Conservation (phyloP, 441 rosid genomes). For the Adansonia gregorii region DNA sequence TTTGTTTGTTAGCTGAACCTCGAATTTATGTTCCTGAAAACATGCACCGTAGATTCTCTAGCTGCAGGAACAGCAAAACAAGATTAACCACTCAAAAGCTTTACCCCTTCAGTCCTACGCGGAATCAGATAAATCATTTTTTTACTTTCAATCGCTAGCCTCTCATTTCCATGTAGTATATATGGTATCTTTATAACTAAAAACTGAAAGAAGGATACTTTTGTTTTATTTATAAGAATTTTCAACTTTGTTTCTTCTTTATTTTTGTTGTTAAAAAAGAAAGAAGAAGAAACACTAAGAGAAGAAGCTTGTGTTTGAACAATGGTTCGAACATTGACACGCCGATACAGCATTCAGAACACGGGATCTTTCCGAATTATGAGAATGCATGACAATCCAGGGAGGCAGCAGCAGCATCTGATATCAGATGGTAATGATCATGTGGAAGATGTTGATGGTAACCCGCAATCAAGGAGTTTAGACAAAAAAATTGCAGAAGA, state of each 20-base stretch:
- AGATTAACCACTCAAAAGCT: neutral
- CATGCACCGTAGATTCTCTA: conserved; percentile 35
- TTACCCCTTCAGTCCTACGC: neutral
- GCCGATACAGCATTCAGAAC: conserved; percentile 40
- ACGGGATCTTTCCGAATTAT: conserved; percentile 44
- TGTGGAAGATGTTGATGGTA: neutral
- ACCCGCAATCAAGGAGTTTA: neutral
- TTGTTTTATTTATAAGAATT: conserved; percentile 5
- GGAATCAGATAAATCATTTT: conserved; percentile 15
- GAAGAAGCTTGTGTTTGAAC: conserved; percentile 16
- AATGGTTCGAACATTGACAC: conserved; percentile 68
- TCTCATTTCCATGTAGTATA: neutral
- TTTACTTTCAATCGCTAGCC: neutral
- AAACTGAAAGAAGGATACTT: neutral
- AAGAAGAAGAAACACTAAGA: conserved; percentile 6
- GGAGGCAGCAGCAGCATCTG: conserved; percentile 33
- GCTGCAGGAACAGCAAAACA: conserved; percentile 13
- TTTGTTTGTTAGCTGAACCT: neutral
- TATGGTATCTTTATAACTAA: neutral
- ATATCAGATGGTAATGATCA: conserved; percentile 31
- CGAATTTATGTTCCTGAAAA: conserved; percentile 1
- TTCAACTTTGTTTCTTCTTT: conserved; percentile 25
- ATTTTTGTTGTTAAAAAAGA: conserved; percentile 18
- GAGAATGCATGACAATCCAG: conserved; percentile 50
- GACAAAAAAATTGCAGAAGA: conserved; percentile 2